Evolutionary conservation across 1,284 basidiomycete genomes (phyloP).

Genomic region (Schizophyllum commune): DNA sequence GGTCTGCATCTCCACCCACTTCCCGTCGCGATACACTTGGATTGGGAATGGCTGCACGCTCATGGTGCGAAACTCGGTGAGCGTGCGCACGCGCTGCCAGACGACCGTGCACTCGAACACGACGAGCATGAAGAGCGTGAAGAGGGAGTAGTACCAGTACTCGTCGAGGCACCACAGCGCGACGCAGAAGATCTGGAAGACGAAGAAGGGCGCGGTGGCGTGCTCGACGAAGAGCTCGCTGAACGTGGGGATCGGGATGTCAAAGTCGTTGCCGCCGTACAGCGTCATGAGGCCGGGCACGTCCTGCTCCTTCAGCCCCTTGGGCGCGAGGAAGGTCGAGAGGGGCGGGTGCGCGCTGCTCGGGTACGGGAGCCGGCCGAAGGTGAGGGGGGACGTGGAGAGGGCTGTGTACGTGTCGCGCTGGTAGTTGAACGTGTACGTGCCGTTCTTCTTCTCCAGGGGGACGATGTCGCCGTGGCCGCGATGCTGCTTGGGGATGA

Average conservation of each 20-base stretch:
- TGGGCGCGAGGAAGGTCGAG: constrained; percentile 55
- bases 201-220: constrained; percentile 88
- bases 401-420: constrained; percentile 88
- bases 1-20: constrained; percentile 76
- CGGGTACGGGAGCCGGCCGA: constrained; percentile 86
- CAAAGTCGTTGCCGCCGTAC: constrained; percentile 90
- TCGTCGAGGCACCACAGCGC: constrained; percentile 94
- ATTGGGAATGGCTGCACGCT: constrained; percentile 85
- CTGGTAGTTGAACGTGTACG: constrained; percentile 92
- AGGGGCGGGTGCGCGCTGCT: constrained; percentile 71
- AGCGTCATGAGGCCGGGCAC: constrained; percentile 46
- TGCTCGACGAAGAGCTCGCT: constrained; percentile 85
- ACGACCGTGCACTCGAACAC: constrained; percentile 97
- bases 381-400: constrained; percentile 51
- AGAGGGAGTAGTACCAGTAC: constrained; percentile 96
- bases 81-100: constrained; percentile 87
- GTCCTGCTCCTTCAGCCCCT: constrained; percentile 32
- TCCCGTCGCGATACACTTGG: constrained; percentile 69
- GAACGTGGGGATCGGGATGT: constrained; percentile 93
- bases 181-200: constrained; percentile 95
- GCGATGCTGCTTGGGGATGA: constrained; percentile 81
- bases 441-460: constrained; percentile 58
- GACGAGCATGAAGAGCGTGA: constrained; percentile 94
- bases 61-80: constrained; percentile 95
- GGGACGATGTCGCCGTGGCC: constrained; percentile 89